phyloP scores from a whole-genome alignment of 768 basidiomycete species.

The Basidioascus undulatus region DNA sequence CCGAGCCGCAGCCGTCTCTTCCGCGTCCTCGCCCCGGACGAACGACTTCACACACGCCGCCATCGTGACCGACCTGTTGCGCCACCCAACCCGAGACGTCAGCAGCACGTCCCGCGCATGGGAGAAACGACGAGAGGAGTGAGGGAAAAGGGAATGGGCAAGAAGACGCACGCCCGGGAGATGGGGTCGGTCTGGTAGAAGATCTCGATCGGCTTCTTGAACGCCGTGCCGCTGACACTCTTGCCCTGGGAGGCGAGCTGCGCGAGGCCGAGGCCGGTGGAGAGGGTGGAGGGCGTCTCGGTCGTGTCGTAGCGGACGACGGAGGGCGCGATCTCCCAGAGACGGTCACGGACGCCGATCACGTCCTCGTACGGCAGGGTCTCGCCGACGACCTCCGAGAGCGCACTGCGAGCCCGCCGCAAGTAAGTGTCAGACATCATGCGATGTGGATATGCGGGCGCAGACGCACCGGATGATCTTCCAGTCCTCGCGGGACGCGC shows the following conservation, averaged over 20 bases:
- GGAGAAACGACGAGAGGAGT: slow-evolving; percentile 1
- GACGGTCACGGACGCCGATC: slow-evolving; percentile 55
- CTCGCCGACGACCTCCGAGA: slow-evolving; percentile 60
- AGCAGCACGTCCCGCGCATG: too few species aligned
- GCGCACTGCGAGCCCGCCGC: too few species aligned
- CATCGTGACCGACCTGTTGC: slow-evolving; percentile 68
- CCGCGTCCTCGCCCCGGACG: slow-evolving; percentile 46
- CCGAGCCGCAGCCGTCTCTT: too few species aligned
- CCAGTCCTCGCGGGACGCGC: slow-evolving; percentile 88
- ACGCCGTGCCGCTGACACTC: slow-evolving; percentile 29
- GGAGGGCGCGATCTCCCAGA: slow-evolving; percentile 91
- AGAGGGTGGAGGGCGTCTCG: slow-evolving; percentile 38
- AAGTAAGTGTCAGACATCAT: background rate
- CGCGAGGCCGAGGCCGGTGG: slow-evolving; percentile 35
- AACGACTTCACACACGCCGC: slow-evolving; percentile 77
- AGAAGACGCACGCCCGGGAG: slow-evolving; percentile 53
- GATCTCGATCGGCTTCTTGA: slow-evolving; percentile 63
- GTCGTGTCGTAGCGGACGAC: slow-evolving; percentile 60
- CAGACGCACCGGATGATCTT: slow-evolving; percentile 60
- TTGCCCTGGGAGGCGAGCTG: slow-evolving; percentile 29
- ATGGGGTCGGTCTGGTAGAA: slow-evolving; percentile 95
- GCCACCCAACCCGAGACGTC: background rate
- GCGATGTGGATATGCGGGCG: background rate
- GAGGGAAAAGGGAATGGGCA: background rate
- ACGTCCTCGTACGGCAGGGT: slow-evolving; percentile 79